Evolutionary conservation across 2,329 filamentous ascomycete genomes (phyloP), one percentile per base, ranked within the genome.

Genomic region (Didymella arachidicola): DNA sequence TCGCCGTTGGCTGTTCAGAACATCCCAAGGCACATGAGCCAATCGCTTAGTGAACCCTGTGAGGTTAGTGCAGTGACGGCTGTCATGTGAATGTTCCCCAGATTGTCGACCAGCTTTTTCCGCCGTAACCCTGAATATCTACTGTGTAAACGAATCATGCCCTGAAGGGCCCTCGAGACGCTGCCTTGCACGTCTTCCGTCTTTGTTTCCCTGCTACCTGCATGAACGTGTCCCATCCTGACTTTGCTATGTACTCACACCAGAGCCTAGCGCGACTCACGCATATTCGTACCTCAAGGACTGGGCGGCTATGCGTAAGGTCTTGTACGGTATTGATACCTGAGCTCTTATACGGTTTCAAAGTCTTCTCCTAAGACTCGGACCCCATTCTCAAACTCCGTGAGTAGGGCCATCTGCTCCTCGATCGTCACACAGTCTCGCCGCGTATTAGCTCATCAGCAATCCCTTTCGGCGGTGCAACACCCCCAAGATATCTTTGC

Each of bases 11-110:
- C 34, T 52, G 46, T 34, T 51, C 36, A 19, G 41, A 48, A 47
- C 49, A 52, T 26, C 44, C 48, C 49, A 52, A 50, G 12, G 36
- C 27, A 39, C 42, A 53, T 38, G 39, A 45, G 53, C 63, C 61
- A 64, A 64, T 66, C 61, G 59, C 64, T 64, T 59, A 64, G 14
- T 18, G 22, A 38, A 25, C 50, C 55, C 22, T 57, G 34, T 34
- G 32, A 50, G 19, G 42, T 52, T 49, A 44, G 47, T n/a, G n/a
- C n/a, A 32, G 12, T 36, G 39, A 4, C 25, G 27, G n/a, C 39
- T 49, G 34, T 57, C 55, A 57, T 46, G 27, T 51, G 41, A 46
- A 54, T 27, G 29, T 36, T 38, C 41, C 39, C 34, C 32, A 29
- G 34, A 18, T 29, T 30, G 39, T 25, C 22, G 19, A 42, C 22